These are phyloP conservation scores for Tremellales sp. DNA, from an alignment of 1,284 basidiomycete genomes.

Conservation along the genomic window DNA sequence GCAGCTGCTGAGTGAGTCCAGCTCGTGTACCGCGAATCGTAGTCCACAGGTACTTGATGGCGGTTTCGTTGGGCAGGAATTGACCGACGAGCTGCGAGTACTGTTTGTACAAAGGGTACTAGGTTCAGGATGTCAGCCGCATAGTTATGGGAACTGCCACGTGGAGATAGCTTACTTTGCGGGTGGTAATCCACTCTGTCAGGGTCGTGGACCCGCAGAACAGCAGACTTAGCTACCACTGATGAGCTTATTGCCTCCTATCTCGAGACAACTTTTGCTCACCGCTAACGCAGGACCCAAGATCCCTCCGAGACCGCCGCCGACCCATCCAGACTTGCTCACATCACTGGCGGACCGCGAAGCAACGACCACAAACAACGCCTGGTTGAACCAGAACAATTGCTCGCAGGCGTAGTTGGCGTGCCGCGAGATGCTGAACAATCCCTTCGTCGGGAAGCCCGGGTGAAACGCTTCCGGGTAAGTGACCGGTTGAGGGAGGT, in stretches of 20 bases:
- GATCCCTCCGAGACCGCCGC: conserved; percentile 22
- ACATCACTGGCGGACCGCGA: conserved; percentile 23
- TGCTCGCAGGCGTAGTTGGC: conserved; percentile 91
- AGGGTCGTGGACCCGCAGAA: conserved; percentile 71
- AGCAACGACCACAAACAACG: conserved; percentile 34
- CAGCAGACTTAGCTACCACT: conserved; percentile 55
- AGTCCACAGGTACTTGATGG: conserved; percentile 42
- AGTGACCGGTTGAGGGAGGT: conserved; percentile 17
- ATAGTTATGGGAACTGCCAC: neutral
- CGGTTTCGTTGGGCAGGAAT: conserved; percentile 63
- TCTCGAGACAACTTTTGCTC: conserved; percentile 12
- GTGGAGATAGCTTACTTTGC: conserved; percentile 52
- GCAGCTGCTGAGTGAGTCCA: too few species aligned
- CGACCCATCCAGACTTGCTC: conserved; percentile 22
- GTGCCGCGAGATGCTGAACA: conserved; percentile 83
- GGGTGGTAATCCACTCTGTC: conserved; percentile 71
- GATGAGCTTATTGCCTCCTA: conserved; percentile 40
- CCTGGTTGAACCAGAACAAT: conserved; percentile 68
- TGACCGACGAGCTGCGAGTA: conserved; percentile 78
- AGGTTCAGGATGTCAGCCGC: conserved; percentile 5
- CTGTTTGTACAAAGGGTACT: conserved; percentile 68
- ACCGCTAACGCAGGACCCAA: conserved; percentile 37
- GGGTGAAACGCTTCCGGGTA: conserved; percentile 58
- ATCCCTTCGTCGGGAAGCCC: conserved; percentile 77
- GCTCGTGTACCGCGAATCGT: too few species aligned